phyloP scores from a whole-genome alignment of 2,329 filamentous ascomycete genomes.

The Epichloe sibirici region DNA sequence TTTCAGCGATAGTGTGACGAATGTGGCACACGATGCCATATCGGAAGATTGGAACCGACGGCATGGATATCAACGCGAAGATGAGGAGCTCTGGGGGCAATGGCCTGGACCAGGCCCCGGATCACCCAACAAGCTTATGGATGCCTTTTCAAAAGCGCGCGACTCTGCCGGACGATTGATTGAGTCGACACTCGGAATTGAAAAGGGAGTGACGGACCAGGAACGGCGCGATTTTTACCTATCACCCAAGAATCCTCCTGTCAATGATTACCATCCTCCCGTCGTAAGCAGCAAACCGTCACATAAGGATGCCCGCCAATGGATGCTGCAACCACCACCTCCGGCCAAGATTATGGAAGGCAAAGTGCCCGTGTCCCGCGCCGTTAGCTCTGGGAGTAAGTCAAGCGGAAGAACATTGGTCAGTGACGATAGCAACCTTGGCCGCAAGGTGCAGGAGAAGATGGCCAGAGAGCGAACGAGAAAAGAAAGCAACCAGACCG shows the following conservation, averaged over 20 bases:
- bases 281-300: constrained; percentile 65
- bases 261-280: constrained; percentile 78
- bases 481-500: constrained; percentile 28
- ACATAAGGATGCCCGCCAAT: constrained; percentile 59
- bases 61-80: constrained; percentile 69
- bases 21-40: constrained; percentile 26
- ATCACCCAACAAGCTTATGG: constrained; percentile 42
- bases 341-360: constrained; percentile 83
- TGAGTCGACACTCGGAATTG: constrained; percentile 38
- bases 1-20: constrained; percentile 17
- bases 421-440: constrained; percentile 29
- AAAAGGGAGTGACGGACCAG: constrained; percentile 40
- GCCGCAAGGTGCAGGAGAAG: constrained; percentile 32
- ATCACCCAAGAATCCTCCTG: constrained; percentile 52
- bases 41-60: constrained; percentile 56
- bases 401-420: constrained; percentile 32
- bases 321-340: constrained; percentile 93
- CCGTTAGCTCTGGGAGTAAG: constrained; percentile 43
- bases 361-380: constrained; percentile 58
- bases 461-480: constrained; percentile 33
- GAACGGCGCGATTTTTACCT: constrained; percentile 49
- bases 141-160: constrained; percentile 46
- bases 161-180: constrained; percentile 42
- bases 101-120: constrained; percentile 21
- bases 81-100: constrained; percentile 74